Evolutionary conservation across 495 filamentous ascomycete genomes (phyloP), one percentile per base, ranked within the genome.

Genomic region (Astrothelium subdiscretum): DNA sequence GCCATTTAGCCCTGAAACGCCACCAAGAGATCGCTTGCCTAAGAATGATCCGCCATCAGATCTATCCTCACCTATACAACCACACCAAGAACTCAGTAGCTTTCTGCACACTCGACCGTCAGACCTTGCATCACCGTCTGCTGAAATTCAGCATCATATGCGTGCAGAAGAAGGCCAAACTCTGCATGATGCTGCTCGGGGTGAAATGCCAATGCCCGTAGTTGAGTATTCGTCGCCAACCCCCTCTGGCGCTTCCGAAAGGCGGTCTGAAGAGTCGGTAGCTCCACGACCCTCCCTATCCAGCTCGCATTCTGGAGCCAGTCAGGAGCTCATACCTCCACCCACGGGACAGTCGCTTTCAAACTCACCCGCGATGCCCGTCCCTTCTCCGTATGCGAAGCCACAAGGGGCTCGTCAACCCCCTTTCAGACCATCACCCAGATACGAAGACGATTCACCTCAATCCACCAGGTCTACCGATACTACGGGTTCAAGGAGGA

Each of bases 91-190:
- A 29, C 48, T 54, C 15, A 24, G 29, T 20, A 54, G 24, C 1
- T 68, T 68, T 48, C 54, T 67, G 13, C 38, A 68, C 22, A 68
- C 52, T 40, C 62, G 66, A 18, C 65, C 68, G 1, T 27, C 54
- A 18, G 63, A 67, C 31, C 65, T 62, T 1, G 64, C 60, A 38
- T 80, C 80, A 2, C 80, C 81, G 65, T 78, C 80, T 8, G 77
- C 79, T 43, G 75, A 77, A 51, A 74, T 85, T 0, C 85, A 85
- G 57, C 84, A 84, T n/a, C 79, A 86, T 72, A 89, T 91, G 83
- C 78, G 85, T 57, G 77, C 80, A 29, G 87, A 87, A 22, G 88
- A 92, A 74, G 88, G 85, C 5, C 77, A 78, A 64, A 86, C 86
- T 15, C 78, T 92, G 64, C 81, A 86, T 15, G 74, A 82, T 29